Percentiles rank a stretch among this genome's conserved stretches.
Conservation (phyloP, 202 grass and related monocot species). For the Schoenoplectus tabernaemontani region DNA sequence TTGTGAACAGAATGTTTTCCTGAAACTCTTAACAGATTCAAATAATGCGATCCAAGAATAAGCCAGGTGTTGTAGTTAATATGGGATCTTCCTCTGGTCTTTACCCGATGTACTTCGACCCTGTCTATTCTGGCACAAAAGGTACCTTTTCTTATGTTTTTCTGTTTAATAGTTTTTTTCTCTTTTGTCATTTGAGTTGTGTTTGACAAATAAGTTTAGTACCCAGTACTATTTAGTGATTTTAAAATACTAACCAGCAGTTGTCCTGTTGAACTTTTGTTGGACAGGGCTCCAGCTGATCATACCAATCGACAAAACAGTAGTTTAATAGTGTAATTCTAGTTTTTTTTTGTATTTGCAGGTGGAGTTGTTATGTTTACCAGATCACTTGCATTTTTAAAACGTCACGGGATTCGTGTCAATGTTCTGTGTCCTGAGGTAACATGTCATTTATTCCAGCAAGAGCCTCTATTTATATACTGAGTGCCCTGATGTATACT, state of each 20-base stretch:
- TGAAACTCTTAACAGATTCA: constrained; percentile 47
- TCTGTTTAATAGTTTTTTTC: not conserved
- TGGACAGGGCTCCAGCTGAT: not conserved
- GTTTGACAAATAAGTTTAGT: not conserved
- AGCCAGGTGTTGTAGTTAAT: constrained; percentile 91
- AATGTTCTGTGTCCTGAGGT: constrained; percentile 96
- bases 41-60: constrained; percentile 70
- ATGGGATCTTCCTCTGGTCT: constrained; percentile 87
- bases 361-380: constrained; percentile 94
- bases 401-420: constrained; percentile 66
- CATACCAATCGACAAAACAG: constrained; percentile 5
- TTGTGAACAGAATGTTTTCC: constrained; percentile 9
- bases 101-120: constrained; percentile 62
- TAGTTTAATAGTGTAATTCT: not conserved
- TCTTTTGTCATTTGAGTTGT: not conserved
- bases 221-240: not conserved
- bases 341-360: constrained; percentile 31
- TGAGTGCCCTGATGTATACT: not conserved
- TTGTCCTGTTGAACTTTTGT: not conserved
- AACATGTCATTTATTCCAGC: constrained; percentile 3
- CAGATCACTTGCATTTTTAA: constrained; percentile 74
- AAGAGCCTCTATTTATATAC: not conserved
- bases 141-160: constrained; percentile 27
- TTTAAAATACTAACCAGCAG: not conserved
- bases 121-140: constrained; percentile 84